Base-by-base conservation (phyloP, 2,329 filamentous ascomycete genomes). In the Cytospora piceae region DNA sequence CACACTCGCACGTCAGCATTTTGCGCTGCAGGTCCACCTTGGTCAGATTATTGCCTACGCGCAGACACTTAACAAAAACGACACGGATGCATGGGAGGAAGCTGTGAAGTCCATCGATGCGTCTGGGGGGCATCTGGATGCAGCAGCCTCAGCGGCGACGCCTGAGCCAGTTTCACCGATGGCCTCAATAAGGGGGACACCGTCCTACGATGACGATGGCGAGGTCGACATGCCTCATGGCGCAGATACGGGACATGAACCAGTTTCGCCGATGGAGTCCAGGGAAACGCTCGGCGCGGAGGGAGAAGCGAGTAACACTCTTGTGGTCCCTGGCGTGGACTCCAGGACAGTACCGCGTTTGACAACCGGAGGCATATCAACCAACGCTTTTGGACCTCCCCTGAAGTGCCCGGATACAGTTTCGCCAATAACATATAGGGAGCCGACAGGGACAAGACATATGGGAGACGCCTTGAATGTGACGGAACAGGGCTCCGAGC, bases 11-110 rank as follows among this genome's bases (percentile, higher is more conserved):
- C 63, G 66, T 6, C 59, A 68, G 63, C 63, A 66, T 29, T 68
- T 66, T 54, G 66, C 66, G 15, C n/a, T 68, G 29, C 66, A 68
- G 59, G 56, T 63, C 27, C 66, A 68, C 24, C 59, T 68, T 22
- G 66, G 66, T 32, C 63, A 68, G 27, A 68, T 68, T 3, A 59
- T 66, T n/a, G 42, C 56, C 12, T 68, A 63, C 22, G 49, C 63
- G 5, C 49, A 68, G 59, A 49, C 46, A 22, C 59, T 68, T 20
- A 39, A 53, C 39, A 37, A 32, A 46, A 49, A 4, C 46, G 46
- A 24, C 46, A 64, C 62, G 11, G 59, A 67, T 32, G 34, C 51
- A 22, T 65, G 66, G 66, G 63, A 65, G 37, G 59, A 65, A 17
- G 66, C 66, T 34, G 58, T 67, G 8, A 59, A 34, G 55, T 53